A percentile compares a stretch with the other conserved stretches of the same genome.
These are phyloP conservation scores for Starmerella stellata DNA, from an alignment of 805 yeast genomes.

Conservation along the genomic window DNA sequence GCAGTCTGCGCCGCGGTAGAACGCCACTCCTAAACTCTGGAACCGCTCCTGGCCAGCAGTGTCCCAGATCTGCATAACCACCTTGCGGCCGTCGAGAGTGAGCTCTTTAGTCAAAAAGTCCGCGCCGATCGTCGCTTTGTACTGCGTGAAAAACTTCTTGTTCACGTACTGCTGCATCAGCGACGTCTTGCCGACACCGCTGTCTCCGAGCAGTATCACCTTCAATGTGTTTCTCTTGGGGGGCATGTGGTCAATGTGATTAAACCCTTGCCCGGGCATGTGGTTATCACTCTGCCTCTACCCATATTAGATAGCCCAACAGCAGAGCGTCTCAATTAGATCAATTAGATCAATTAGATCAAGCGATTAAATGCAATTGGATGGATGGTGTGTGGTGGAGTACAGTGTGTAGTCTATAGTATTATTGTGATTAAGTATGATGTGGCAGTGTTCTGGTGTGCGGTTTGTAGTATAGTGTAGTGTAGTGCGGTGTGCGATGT, in stretches of 20 bases:
- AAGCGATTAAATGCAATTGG: too few relatives aligned
- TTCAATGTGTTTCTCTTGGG: conserved; percentile 30
- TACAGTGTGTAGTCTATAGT: too few relatives aligned
- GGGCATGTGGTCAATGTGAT: conserved; percentile 13
- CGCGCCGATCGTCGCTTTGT: conserved; percentile 96
- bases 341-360: too few relatives aligned
- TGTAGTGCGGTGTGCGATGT: too few relatives aligned
- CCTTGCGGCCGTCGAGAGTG: conserved; percentile 62
- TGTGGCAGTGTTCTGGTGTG: too few relatives aligned
- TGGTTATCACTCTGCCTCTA: too few relatives aligned
- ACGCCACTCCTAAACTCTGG: conserved; percentile 91
- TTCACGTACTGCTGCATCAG: conserved; percentile 94
- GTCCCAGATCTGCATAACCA: conserved; percentile 77
- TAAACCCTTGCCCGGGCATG: conserved; percentile 1
- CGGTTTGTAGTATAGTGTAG: too few relatives aligned
- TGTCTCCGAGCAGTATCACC: conserved; percentile 88
- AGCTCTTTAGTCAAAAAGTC: conserved; percentile 89
- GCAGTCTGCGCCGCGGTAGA: conserved; percentile 95
- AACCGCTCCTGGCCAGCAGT: conserved; percentile 98
- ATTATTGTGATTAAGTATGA: too few relatives aligned
- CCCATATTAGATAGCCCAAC: too few relatives aligned
- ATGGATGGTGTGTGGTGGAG: too few relatives aligned
- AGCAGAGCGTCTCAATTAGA: too few relatives aligned
- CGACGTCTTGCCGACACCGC: conserved; percentile 95
- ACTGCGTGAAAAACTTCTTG: conserved; percentile 84